Evolutionary conservation across 768 basidiomycete species (phyloP).

Genomic region (Podaxis sp.): DNA sequence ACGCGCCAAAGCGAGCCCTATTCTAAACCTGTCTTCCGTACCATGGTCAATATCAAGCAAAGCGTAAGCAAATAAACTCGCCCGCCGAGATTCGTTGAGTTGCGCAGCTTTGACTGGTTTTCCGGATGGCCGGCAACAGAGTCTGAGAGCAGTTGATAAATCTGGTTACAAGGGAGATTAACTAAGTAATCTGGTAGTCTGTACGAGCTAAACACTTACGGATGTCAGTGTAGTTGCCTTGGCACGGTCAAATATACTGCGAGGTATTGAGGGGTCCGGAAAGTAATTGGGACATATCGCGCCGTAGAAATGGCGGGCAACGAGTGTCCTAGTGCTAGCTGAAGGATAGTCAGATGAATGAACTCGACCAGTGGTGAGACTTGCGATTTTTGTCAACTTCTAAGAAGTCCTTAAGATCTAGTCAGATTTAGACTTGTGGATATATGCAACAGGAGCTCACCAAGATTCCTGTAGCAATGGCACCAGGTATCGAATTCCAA

Average conservation of each 20-base stretch:
- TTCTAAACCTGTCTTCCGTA: conserved; percentile 33
- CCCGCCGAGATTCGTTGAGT: conserved; percentile 48
- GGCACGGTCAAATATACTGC: background rate
- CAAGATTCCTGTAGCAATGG: conserved; percentile 26
- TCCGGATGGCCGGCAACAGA: conserved; percentile 36
- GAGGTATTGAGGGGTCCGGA: conserved; percentile 13
- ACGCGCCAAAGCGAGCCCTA: conserved; percentile 49
- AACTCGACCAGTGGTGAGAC: background rate
- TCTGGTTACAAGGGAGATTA: conserved; percentile 32
- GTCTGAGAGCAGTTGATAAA: conserved; percentile 54
- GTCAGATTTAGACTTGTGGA: background rate
- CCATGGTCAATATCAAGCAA: background rate
- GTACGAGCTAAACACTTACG: conserved; percentile 8
- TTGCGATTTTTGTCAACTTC: conserved; percentile 19
- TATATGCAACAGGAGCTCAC: conserved; percentile 17
- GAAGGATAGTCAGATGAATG: background rate
- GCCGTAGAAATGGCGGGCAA: conserved; percentile 18
- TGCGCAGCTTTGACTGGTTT: conserved; percentile 49
- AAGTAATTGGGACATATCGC: conserved; percentile 22
- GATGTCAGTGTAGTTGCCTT: conserved; percentile 22
- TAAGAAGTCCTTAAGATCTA: conserved; percentile 17
- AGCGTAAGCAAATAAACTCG: conserved; percentile 22
- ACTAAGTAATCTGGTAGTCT: conserved; percentile 19
- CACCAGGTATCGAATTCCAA: conserved; percentile 2
- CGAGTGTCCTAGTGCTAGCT: conserved; percentile 9